Conservation (phyloP, 352 stramenopile genomes). For the Pythium guiyangense region DNA sequence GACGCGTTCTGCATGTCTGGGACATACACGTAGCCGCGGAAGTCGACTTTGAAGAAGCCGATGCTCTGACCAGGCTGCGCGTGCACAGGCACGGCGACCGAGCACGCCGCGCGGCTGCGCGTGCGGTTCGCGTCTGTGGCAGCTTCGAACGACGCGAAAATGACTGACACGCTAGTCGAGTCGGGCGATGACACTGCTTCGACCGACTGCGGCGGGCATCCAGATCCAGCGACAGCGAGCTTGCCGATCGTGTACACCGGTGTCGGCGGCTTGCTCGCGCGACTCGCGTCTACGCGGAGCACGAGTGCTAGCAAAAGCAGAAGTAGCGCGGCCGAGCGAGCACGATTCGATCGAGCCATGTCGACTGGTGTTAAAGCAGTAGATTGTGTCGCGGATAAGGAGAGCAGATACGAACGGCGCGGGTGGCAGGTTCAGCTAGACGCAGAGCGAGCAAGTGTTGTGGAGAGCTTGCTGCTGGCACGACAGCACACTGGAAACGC, state of each 20-base stretch:
- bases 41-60: conserved; percentile 33
- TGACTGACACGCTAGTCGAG: conserved; percentile 21
- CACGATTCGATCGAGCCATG: too few species aligned
- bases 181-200: conserved; percentile 9
- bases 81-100: conserved; percentile 22
- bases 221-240: conserved; percentile 16
- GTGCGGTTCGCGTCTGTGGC: conserved; percentile 1
- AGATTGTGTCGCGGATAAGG: too few species aligned
- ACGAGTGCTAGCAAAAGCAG: neutral
- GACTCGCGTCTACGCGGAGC: too few species aligned
- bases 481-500: neutral
- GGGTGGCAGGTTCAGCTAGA: neutral
- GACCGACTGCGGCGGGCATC: conserved; percentile 13
- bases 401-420: too few species aligned
- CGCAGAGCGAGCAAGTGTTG: neutral
- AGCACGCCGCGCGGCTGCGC: conserved; percentile 16
- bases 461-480: too few species aligned
- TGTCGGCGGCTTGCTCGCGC: neutral
- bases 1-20: conserved; percentile 8
- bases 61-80: conserved; percentile 14
- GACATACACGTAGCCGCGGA: conserved; percentile 28
- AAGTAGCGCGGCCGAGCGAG: neutral
- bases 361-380: too few species aligned
- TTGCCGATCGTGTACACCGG: conserved; percentile 15
- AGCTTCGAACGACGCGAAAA: conserved; percentile 18